Conservation (phyloP, 1,284 basidiomycete species). For the Stereum hirsutum region DNA sequence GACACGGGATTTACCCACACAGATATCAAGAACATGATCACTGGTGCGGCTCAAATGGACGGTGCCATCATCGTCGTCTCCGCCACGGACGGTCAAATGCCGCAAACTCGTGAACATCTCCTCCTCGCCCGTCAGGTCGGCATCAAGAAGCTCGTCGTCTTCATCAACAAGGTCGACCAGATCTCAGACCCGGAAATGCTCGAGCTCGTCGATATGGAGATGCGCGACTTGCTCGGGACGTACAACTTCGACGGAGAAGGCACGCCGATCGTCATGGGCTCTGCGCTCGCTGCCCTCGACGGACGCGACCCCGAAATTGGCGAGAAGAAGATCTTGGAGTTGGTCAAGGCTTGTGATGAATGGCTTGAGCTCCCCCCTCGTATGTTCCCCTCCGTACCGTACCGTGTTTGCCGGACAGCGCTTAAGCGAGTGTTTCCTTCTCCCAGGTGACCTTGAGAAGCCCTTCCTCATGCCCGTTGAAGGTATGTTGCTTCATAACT, state of each 20-base stretch:
- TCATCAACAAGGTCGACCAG: conserved; percentile 99
- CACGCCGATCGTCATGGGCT: conserved; percentile 96
- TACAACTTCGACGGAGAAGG: conserved; percentile 97
- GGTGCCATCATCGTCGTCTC: conserved; percentile 97
- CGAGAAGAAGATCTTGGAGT: conserved; percentile 72
- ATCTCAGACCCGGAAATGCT: conserved; percentile 98
- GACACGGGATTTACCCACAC: conserved; percentile 3
- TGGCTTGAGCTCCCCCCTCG: conserved; percentile 96
- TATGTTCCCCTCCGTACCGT: conserved; percentile 26
- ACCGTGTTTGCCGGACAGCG: not conserved
- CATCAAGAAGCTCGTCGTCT: conserved; percentile 97
- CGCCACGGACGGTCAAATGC: conserved; percentile 99
- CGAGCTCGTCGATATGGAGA: conserved; percentile 99
- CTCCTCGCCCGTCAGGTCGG: conserved; percentile 97
- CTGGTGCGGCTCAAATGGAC: conserved; percentile 99
- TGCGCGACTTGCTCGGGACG: conserved; percentile 91
- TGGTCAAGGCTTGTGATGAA: conserved; percentile 84
- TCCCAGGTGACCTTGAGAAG: conserved; percentile 87
- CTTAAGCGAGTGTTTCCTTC: not conserved
- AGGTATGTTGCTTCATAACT: conserved; percentile 28
- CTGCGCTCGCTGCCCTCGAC: conserved; percentile 92
- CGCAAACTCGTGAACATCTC: conserved; percentile 97
- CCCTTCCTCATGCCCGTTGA: conserved; percentile 97
- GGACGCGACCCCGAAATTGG: conserved; percentile 78
- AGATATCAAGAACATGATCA: conserved; percentile 99